Base-by-base conservation (phyloP, 2,329 filamentous ascomycete species). In the Tolypocladium ophioglossoides region DNA sequence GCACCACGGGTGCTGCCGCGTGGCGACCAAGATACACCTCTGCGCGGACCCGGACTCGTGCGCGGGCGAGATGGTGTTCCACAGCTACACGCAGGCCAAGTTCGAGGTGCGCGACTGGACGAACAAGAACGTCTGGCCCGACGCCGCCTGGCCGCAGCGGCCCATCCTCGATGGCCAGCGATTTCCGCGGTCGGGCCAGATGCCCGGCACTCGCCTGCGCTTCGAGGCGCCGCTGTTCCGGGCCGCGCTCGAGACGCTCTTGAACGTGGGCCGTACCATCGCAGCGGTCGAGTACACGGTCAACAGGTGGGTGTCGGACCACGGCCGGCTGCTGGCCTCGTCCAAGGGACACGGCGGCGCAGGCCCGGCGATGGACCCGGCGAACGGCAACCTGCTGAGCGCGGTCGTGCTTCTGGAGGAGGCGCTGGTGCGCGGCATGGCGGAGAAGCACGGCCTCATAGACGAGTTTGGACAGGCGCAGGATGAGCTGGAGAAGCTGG, bases 1-100 rank as follows among this genome's bases (percentile, higher is more conserved):
- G 0, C 38, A 58, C 1, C 66, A 68, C 46, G 61, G 59, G 2
- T 68, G 66, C 55, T 68, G 66, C 52, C 56, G 59, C 47, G 51
- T 55, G 52, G 56, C 55, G 1, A 30, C 44, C 41, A 56, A 47
- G 16, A 55, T 57, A 30, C 30, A 58, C n/a, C 51, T 41, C 46
- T 68, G 66, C 20, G 53, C 54, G 1, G 12, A 52, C 9, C 16
- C 50, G 4, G 52, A 55, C 12, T 32, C 47, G 2, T 64, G 62
- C 50, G 4, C 6, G 5, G 46, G 20, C 24, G 11, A 30, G 18
- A 40, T 53, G 2, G 47, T 55, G 0, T 24, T 65, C 14, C 59
- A 65, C 41, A 50, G 49, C 7, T 65, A 65, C 50, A 2, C 48
- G n/a, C 60, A 63, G 46, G 40, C 54, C 18, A 11, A 11, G 24